Evolutionary conservation across 2,329 filamentous ascomycete genomes (phyloP), one percentile per base, ranked within the genome.

Genomic region (Botrytis byssoidea): DNA sequence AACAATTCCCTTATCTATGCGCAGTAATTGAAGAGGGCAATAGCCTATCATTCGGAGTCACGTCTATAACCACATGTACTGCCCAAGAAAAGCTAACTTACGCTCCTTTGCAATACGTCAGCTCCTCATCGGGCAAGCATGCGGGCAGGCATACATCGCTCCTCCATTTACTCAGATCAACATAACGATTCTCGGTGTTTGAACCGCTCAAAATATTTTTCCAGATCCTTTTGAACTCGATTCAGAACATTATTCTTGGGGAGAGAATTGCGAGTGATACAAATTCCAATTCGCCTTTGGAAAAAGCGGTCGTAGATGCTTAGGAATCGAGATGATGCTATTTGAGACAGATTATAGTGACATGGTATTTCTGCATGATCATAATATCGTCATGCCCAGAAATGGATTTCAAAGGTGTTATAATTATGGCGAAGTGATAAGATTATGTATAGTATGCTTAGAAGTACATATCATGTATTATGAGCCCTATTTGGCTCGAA

Each of bases 161-260:
- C 77, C 76, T 29, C 48, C 75, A 1, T 75, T 74, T 20, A 78
- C 73, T n/a, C 74, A 73, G n/a, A 40, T 76, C 29, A 75, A 63
- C 51, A 76, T 75, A 59, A 75, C 73, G 22, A 74, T 71, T 32
- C 60, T 76, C n/a, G 70, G 73, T 32, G 68, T 74, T 2, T 79
- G 83, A 64, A 81, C 81, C 61, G 81, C 80, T 0, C 32, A 76
- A 22, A 75, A 77, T 16, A 79, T 83, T 72, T 82, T 79, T 66
- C 63, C 70, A 1, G 76, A 82, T 20, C 71, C 76, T 12, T 75
- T 74, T 57, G 55, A 64, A 1, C 80, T 77, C 29, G 70, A 80
- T 8, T 83, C 83, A 1, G 82, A 84, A 63, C 78, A 84, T 8
- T 86, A 83, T 83, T 73, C 84, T 4, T 81, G 81, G n/a, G 79